Evolutionary conservation across 1,284 basidiomycete species (phyloP), one percentile per base, ranked within the genome.

Genomic region (Marasmius oreades): DNA sequence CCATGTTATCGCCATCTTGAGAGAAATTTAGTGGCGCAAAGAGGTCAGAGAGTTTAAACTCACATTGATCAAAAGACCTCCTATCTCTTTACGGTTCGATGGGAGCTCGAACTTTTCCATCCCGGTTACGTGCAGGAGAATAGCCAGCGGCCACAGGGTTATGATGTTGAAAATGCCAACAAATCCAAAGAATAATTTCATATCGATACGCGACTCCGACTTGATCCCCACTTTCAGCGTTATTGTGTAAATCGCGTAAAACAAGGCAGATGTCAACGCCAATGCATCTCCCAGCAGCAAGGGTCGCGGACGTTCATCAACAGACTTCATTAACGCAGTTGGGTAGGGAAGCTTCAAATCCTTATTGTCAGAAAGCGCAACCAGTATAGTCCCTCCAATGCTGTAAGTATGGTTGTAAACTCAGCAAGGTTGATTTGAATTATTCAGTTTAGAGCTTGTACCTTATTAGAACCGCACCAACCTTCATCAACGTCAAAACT

Each of bases 171-270:
- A 95, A 11, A 93, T 75, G 7, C 95, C 95, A 26, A 97, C 93
- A 65, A 94, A 96, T 11, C 94, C 94, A 64, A 96, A 94, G 74
- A 96, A 94, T 14, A 96, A 77, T 64, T 93, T 91, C 92, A 95
- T 95, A 69, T 95, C 87, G 62, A 94, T 85, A 44, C 94, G 82
- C 5, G 90, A 89, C 69, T 97, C 95, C 55, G 84, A 81, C 42
- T 82, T 84, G 44, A 97, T 90, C 58, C 84, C 82, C 56, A 88
- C 91, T 74, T 99, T 99, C 67, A 99, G 83, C 37, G 98, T 78
- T 61, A 91, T 90, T 34, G 97, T 90, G 71, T 99, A 99, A 51
- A 93, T 72, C 0, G 95, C 91, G 72, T 98, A 98, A 68, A 93
- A 90, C 8, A 92, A 62, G 0, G 93, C 92, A 12, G 91, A 92